These are phyloP conservation scores for Yamadazyma insecticola DNA, from an alignment of 805 yeast species.

Conservation along the genomic window DNA sequence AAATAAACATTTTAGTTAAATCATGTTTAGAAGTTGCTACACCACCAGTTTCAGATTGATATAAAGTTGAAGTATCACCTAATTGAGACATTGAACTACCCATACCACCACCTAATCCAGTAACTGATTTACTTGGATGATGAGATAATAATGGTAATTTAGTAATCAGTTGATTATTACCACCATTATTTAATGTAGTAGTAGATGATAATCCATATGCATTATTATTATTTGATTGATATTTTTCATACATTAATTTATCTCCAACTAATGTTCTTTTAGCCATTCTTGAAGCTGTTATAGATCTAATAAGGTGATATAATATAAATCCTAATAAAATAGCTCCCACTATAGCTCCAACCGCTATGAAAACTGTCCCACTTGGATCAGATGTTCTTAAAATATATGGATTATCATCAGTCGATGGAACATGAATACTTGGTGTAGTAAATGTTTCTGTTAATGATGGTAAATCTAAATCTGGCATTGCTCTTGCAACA, in stretches of 20 bases:
- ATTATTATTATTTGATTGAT: slow-evolving; percentile 10
- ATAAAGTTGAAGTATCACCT: slow-evolving; percentile 33
- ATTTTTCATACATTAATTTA: slow-evolving; percentile 23
- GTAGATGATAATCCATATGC: slow-evolving; percentile 20
- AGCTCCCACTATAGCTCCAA: slow-evolving; percentile 66
- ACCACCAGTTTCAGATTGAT: slow-evolving; percentile 26
- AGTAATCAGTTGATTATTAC: slow-evolving; percentile 18
- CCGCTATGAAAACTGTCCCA: slow-evolving; percentile 82
- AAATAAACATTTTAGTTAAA: slow-evolving; percentile 56
- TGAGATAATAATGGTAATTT: slow-evolving; percentile 32
- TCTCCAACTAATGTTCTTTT: slow-evolving; percentile 36
- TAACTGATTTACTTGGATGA: slow-evolving; percentile 16
- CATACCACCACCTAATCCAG: slow-evolving; percentile 12
- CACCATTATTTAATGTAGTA: slow-evolving; percentile 13
- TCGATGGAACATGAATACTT: slow-evolving; percentile 53
- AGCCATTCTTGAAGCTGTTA: slow-evolving; percentile 49
- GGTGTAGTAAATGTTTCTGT: slow-evolving; percentile 39
- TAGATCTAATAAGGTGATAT: slow-evolving; percentile 49
- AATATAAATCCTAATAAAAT: slow-evolving; percentile 46
- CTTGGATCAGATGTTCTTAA: slow-evolving; percentile 48
- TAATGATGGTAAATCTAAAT: slow-evolving; percentile 12
- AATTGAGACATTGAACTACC: slow-evolving; percentile 12
- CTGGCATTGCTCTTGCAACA: slow-evolving; percentile 12
- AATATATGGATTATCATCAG: slow-evolving; percentile 61
- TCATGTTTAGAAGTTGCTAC: slow-evolving; percentile 34